A percentile compares a stretch with the other conserved stretches of the same genome.
Evolutionary conservation across 495 filamentous ascomycete species (phyloP).

Genomic region (Podospora pseudocomata): DNA sequence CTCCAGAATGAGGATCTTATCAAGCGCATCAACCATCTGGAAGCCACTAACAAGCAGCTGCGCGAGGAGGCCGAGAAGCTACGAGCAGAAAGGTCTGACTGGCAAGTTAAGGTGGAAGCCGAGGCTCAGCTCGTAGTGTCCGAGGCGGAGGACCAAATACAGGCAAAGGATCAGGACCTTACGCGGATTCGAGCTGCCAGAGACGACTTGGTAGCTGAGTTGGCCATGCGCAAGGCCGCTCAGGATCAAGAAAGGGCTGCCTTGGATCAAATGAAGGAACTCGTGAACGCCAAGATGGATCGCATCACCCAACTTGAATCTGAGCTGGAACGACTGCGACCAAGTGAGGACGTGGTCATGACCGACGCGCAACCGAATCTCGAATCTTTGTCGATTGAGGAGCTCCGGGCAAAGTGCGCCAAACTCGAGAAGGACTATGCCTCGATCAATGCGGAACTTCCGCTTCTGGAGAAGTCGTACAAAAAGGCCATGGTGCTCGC

Average conservation of each 20-base stretch:
- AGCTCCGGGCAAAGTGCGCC: slow-evolving; percentile 67
- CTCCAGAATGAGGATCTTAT: slow-evolving; percentile 88
- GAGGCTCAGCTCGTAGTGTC: slow-evolving; percentile 65
- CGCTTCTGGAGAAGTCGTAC: slow-evolving; percentile 79
- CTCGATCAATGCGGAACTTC: slow-evolving; percentile 80
- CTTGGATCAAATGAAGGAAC: slow-evolving; percentile 67
- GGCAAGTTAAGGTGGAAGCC: slow-evolving; percentile 70
- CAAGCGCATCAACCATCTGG: slow-evolving; percentile 83
- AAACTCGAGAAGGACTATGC: slow-evolving; percentile 73
- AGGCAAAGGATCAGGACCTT: slow-evolving; percentile 77
- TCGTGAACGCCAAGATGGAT: slow-evolving; percentile 68
- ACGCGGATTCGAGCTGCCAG: slow-evolving; percentile 75
- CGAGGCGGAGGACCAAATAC: slow-evolving; percentile 77
- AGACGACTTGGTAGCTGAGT: slow-evolving; percentile 80
- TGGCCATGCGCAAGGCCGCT: slow-evolving; percentile 70
- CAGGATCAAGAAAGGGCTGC: slow-evolving; percentile 72
- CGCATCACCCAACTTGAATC: slow-evolving; percentile 76
- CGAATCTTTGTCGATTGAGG: slow-evolving; percentile 56
- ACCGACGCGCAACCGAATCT: slow-evolving; percentile 45
- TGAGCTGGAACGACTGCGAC: slow-evolving; percentile 68
- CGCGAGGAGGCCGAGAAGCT: slow-evolving; percentile 80
- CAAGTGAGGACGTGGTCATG: slow-evolving; percentile 43
- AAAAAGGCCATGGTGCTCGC: slow-evolving; percentile 79
- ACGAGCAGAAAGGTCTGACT: slow-evolving; percentile 78
- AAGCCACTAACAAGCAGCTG: slow-evolving; percentile 81